Evolutionary conservation across 257 asterid species (phyloP).

Genomic region (Nicotiana paniculata): DNA sequence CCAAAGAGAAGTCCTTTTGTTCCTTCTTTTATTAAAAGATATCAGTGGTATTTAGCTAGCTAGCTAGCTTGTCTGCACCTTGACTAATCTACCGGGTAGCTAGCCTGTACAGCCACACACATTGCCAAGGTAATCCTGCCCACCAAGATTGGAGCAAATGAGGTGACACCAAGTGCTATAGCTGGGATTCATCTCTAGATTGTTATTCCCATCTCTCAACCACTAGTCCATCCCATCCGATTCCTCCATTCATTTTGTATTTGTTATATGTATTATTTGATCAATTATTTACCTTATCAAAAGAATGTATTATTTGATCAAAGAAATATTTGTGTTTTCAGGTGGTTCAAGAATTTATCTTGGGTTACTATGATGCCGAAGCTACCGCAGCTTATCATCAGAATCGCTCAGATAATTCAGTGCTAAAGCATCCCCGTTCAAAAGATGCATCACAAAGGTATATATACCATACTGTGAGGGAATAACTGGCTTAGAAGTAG

Average conservation of each 20-base stretch:
- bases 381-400: slow-evolving; percentile 76
- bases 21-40: not conserved
- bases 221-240: not conserved
- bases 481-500: not conserved
- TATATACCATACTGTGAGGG: slow-evolving; percentile 8
- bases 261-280: not conserved
- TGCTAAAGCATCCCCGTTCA: slow-evolving; percentile 89
- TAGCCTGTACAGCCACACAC: not conserved
- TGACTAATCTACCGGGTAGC: not conserved
- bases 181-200: not conserved
- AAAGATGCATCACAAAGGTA: slow-evolving; percentile 99
- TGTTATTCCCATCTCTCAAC: not conserved
- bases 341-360: slow-evolving; percentile 85
- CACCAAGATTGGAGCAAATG: not conserved
- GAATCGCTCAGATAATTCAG: slow-evolving; percentile 71
- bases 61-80: not conserved
- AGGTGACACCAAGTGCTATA: not conserved
- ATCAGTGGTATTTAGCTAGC: not conserved
- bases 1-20: not conserved
- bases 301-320: not conserved
- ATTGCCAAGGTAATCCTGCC: not conserved
- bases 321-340: slow-evolving; percentile 10
- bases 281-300: not conserved
- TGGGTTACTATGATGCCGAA: slow-evolving; percentile 81
- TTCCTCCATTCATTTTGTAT: not conserved